A percentile compares a stretch with the other conserved stretches of the same genome.
Conservation (phyloP, 228 moss, liverwort and hornwort species). For the Sphagnum magellanicum region DNA sequence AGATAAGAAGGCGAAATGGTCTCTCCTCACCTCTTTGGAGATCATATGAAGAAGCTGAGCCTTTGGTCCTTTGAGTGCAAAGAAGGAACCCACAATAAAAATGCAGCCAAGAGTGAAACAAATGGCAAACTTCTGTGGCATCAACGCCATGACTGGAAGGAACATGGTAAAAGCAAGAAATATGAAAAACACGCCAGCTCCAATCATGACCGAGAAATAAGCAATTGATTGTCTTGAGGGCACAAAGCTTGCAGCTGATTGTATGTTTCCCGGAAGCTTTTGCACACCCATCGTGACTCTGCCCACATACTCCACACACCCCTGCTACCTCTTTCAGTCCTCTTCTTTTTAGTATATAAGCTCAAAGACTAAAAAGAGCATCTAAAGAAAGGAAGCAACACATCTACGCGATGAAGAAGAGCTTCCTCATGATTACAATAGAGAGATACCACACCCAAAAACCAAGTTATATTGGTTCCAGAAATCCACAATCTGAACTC, state of each 20-base stretch:
- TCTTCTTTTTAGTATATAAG: neutral
- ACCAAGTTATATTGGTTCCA: too few relatives aligned
- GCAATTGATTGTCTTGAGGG: slow-evolving; percentile 74
- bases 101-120: slow-evolving; percentile 91
- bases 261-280: slow-evolving; percentile 79
- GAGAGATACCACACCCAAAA: too few relatives aligned
- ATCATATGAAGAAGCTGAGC: slow-evolving; percentile 88
- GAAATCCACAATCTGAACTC: too few relatives aligned
- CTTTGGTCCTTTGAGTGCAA: slow-evolving; percentile 86
- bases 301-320: slow-evolving; percentile 34
- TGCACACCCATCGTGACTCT: slow-evolving; percentile 84
- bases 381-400: neutral
- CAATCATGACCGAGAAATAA: slow-evolving; percentile 74
- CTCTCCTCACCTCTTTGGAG: slow-evolving; percentile 59
- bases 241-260: slow-evolving; percentile 60
- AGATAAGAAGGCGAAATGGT: neutral
- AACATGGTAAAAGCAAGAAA: slow-evolving; percentile 81
- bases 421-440: neutral
- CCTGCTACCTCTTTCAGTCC: slow-evolving; percentile 26
- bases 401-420: neutral
- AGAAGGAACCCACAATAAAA: slow-evolving; percentile 90
- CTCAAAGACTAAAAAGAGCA: neutral
- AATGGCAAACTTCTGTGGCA: slow-evolving; percentile 83
- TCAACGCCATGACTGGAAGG: slow-evolving; percentile 65
- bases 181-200: slow-evolving; percentile 82